A percentile compares a stretch with the other conserved stretches of the same genome.
Evolutionary conservation across 768 basidiomycete genomes (phyloP).

Genomic region (Pulveroboletus sp.): DNA sequence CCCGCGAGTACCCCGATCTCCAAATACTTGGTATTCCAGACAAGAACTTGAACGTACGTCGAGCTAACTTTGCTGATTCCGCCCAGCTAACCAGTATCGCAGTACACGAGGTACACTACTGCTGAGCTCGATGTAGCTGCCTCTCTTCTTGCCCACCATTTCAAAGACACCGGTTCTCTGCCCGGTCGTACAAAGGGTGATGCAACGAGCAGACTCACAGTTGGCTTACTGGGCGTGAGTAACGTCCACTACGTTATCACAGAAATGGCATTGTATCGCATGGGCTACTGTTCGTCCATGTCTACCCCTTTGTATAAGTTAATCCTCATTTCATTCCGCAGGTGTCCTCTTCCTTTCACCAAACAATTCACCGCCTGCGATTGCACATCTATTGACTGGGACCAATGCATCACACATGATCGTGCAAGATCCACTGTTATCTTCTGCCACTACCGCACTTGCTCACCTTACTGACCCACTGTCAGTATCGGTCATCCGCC

Average conservation of each 20-base stretch:
- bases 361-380: conserved; percentile 45
- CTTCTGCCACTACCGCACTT: conserved; percentile 17
- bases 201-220: conserved; percentile 20
- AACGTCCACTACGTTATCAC: conserved; percentile 27
- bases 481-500: conserved; percentile 22
- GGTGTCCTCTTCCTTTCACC: conserved; percentile 37
- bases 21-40: conserved; percentile 25
- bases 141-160: conserved; percentile 25
- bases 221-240: conserved; percentile 24
- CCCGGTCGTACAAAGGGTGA: conserved; percentile 25
- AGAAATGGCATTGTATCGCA: conserved; percentile 26
- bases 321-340: not conserved
- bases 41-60: conserved; percentile 20
- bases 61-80: not conserved
- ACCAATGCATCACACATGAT: conserved; percentile 22
- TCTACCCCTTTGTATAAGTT: not conserved
- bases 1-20: conserved; percentile 18
- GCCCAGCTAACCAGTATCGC: not conserved
- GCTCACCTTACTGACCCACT: conserved; percentile 14
- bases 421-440: conserved; percentile 15
- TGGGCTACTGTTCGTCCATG: conserved; percentile 28
- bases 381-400: conserved; percentile 40
- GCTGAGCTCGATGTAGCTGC: conserved; percentile 24
- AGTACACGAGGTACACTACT: conserved; percentile 28
- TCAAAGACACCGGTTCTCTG: conserved; percentile 16